Evolutionary conservation across 1,284 basidiomycete genomes (phyloP), one percentile per base, ranked within the genome.

Genomic region (Peniophora sp.): DNA sequence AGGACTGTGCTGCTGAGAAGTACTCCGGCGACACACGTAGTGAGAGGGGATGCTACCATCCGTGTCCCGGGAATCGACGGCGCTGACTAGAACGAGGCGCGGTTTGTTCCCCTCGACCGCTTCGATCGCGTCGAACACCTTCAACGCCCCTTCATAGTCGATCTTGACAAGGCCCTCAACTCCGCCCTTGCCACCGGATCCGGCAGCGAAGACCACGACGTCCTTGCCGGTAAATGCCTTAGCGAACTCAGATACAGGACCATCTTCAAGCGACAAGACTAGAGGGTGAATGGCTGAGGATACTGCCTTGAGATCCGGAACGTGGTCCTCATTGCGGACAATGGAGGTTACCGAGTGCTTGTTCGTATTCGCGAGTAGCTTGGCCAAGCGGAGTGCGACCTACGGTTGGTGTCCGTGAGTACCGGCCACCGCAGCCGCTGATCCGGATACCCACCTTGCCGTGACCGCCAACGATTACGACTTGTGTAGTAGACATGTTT

Each of bases 91-190:
- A 38, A 89, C 71, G 44, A 89, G 63, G 24, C 75, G 65, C 19
- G 82, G 82, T 52, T 73, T 74, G 6, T 66, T 57, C 1, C 73
- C 69, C 32, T 71, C 60, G 0, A 79, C 69, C 2, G 57, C 64
- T 59, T 87, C 83, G 53, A 89, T 72, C 0, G 84, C 86, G 58
- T 88, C 83, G 59, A 82, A 89, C 0, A 85, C 77, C 64, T 87
- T 88, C 50, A 88, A 58, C 0, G 85, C 84, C 2, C 83, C 86
- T 49, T 82, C 77, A 59, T 81, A 80, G 62, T 90, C 88, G 10
- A 90, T 85, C 23, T 72, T 73, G 56, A 77, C 77, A 1, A 81
- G 85, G 32, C 85, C 66, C 53, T 85, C 82, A 11, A 71, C 65
- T 0, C 78, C 72, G 57, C 82, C 85, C 58, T 83, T 83, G 0